These are phyloP conservation scores for Grosmannia penicillata DNA, from an alignment of 2,329 filamentous ascomycete genomes.

Conservation along the genomic window DNA sequence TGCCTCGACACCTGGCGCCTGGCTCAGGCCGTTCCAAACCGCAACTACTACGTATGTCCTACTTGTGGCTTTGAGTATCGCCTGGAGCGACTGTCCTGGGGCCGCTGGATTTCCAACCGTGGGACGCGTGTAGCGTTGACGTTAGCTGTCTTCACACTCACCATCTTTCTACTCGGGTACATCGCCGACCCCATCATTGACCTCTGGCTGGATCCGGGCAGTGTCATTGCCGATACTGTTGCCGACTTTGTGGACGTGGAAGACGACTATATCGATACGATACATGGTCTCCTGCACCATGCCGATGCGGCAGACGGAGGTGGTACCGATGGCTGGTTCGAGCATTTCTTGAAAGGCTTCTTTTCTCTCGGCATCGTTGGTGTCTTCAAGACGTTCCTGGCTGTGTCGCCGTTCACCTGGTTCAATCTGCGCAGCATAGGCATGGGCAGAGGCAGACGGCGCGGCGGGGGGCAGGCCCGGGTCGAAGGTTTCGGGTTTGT, in stretches of 20 bases:
- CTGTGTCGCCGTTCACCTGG: conserved; percentile 62
- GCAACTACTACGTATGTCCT: conserved; percentile 76
- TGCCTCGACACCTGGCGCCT: conserved; percentile 76
- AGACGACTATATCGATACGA: conserved; percentile 13
- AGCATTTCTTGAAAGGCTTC: conserved; percentile 81
- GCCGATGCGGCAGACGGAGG: conserved; percentile 29
- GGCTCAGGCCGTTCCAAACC: conserved; percentile 45
- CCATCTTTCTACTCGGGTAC: conserved; percentile 76
- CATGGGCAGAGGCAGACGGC: conserved; percentile 32
- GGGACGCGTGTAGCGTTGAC: conserved; percentile 58
- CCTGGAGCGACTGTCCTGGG: conserved; percentile 63
- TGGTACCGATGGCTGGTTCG: conserved; percentile 40
- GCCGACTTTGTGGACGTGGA: conserved; percentile 24
- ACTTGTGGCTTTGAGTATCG: conserved; percentile 78
- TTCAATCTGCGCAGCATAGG: conserved; percentile 55
- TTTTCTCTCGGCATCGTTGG: conserved; percentile 81
- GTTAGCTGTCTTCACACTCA: conserved; percentile 50
- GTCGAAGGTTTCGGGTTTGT: conserved; percentile 66
- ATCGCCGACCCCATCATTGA: conserved; percentile 86
- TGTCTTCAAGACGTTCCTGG: conserved; percentile 65
- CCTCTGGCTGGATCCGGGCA: conserved; percentile 67
- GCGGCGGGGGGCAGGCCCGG: conserved; percentile 58
- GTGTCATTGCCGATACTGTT: conserved; percentile 40
- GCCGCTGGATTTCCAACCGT: conserved; percentile 51
- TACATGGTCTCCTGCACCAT: background rate